Conservation (phyloP, 495 filamentous ascomycete genomes). For the Podospora conica region DNA sequence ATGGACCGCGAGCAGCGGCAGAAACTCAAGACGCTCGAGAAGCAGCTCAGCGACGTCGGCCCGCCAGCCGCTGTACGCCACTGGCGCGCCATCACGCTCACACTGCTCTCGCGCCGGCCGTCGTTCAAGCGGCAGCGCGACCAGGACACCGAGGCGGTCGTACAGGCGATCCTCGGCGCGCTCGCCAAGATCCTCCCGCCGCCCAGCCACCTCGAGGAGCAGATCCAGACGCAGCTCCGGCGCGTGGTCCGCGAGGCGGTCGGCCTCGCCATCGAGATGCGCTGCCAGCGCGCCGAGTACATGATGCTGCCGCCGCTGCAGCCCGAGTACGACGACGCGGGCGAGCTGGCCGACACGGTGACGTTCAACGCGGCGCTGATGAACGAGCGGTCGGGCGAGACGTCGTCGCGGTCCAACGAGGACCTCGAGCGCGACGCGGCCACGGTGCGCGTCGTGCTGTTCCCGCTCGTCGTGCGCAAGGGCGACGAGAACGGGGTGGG, state of each 20-base stretch:
- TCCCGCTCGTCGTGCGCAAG: slow-evolving; percentile 91
- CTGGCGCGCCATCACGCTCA: slow-evolving; percentile 92
- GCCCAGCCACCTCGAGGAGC: slow-evolving; percentile 62
- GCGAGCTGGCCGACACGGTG: slow-evolving; percentile 72
- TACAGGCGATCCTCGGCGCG: slow-evolving; percentile 74
- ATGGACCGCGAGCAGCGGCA: slow-evolving; percentile 97
- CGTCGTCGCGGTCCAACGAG: slow-evolving; percentile 50
- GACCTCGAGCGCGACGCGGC: slow-evolving; percentile 69
- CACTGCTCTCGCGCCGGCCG: slow-evolving; percentile 70
- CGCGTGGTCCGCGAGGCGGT: slow-evolving; percentile 80
- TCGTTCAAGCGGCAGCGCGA: slow-evolving; percentile 68
- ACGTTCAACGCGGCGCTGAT: slow-evolving; percentile 82
- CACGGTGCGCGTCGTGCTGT: slow-evolving; percentile 82
- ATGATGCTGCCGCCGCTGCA: slow-evolving; percentile 96
- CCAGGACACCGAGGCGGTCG: slow-evolving; percentile 83
- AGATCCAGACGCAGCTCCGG: slow-evolving; percentile 72
- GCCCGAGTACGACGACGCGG: slow-evolving; percentile 88
- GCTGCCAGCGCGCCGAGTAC: slow-evolving; percentile 89
- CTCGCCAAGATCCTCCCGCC: slow-evolving; percentile 75
- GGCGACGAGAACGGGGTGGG: slow-evolving; percentile 79
- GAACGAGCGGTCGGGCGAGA: slow-evolving; percentile 79
- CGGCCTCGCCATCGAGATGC: slow-evolving; percentile 89
- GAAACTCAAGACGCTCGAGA: slow-evolving; percentile 90
- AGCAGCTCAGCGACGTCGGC: slow-evolving; percentile 80
- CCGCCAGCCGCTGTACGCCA: slow-evolving; percentile 76